These are phyloP conservation scores for Astragalus membranaceus DNA, from an alignment of 306 rosid species.

Conservation along the genomic window DNA sequence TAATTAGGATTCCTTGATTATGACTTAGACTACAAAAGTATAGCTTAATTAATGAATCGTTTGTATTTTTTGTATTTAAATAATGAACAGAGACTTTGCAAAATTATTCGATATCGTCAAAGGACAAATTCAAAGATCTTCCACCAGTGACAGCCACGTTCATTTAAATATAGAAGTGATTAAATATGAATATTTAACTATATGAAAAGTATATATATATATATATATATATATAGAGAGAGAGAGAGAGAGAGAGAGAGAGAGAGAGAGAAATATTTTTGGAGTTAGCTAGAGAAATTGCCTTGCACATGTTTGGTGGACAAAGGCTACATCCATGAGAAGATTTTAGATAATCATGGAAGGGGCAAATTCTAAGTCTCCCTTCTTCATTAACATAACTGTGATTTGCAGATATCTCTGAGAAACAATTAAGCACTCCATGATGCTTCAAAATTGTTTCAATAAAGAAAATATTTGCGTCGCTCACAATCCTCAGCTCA, in stretches of 20 bases:
- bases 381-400: conserved; percentile 44
- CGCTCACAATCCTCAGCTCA: conserved; percentile 59
- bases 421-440: conserved; percentile 40
- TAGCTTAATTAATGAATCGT: no score
- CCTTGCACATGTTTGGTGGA: conserved; percentile 87
- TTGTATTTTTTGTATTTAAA: no score
- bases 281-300: neutral
- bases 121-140: neutral
- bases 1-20: neutral
- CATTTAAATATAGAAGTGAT: neutral
- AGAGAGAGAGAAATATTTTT: no score
- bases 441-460: conserved; percentile 54
- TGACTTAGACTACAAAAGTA: neutral
- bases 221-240: no score
- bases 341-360: conserved; percentile 47
- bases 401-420: conserved; percentile 51
- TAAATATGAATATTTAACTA: neutral
- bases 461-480: conserved; percentile 56
- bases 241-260: no score
- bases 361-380: conserved; percentile 51
- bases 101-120: neutral
- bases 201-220: no score
- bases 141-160: neutral
- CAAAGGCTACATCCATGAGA: conserved; percentile 60
- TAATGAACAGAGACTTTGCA: neutral